These are phyloP conservation scores for Mycena latifolia DNA, from an alignment of 768 basidiomycete species.

Conservation along the genomic window DNA sequence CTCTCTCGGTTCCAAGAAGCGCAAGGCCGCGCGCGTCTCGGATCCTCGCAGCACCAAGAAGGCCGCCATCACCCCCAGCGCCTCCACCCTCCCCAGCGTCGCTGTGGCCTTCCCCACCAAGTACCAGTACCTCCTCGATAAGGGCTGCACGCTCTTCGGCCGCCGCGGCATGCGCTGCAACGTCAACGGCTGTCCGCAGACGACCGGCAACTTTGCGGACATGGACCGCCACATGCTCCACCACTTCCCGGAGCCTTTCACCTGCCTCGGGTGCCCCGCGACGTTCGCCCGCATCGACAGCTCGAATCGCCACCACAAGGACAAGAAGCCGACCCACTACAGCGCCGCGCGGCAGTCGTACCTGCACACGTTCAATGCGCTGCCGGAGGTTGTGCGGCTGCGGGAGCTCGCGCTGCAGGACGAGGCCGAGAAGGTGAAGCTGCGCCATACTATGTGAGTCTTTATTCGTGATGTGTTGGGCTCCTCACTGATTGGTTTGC, in stretches of 20 bases:
- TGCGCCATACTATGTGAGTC: no score
- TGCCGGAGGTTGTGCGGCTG: no score
- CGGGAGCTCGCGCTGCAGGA: no score
- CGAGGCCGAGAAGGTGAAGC: no score
- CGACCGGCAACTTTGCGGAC: not conserved
- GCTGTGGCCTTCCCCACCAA: not conserved
- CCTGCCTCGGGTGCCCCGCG: conserved; percentile 2
- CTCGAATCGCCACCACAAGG: not conserved
- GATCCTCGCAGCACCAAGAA: not conserved
- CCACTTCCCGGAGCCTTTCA: not conserved
- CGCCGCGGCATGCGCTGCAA: not conserved
- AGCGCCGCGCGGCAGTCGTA: no score
- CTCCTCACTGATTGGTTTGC: no score
- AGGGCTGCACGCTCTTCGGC: conserved; percentile 1
- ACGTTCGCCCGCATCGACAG: not conserved
- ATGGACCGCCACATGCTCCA: conserved; percentile 15
- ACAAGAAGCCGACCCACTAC: not conserved
- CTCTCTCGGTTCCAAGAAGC: not conserved
- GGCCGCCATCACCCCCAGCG: not conserved
- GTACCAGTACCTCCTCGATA: conserved; percentile 15
- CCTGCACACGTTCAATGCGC: no score
- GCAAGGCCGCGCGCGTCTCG: not conserved
- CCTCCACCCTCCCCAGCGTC: not conserved
- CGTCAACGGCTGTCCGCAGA: not conserved
- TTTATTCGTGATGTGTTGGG: no score